Evolutionary conservation across 2,329 filamentous ascomycete genomes (phyloP).

Genomic region (Penicillium sp.): DNA sequence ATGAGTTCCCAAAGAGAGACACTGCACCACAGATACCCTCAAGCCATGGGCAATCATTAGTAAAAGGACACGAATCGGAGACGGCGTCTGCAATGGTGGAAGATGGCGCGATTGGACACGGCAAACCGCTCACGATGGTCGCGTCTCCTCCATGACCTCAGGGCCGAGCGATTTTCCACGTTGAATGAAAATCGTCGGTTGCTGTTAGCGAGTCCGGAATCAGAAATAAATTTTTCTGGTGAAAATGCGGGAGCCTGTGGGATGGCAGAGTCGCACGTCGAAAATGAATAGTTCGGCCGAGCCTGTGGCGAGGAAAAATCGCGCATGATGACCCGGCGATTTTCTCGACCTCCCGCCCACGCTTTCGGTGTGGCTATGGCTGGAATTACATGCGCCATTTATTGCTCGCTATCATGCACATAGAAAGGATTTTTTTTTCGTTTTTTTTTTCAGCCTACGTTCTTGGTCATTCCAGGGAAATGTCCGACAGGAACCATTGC

Average conservation of each 20-base stretch:
- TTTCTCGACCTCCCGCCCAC: conserved; percentile 1
- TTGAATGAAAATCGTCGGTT: neutral
- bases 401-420: conserved; percentile 1
- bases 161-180: conserved; percentile 15
- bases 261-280: conserved; percentile 2
- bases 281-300: conserved; percentile 3
- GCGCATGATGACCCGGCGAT: conserved; percentile 12
- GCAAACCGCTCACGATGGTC: conserved; percentile 21
- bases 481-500: neutral
- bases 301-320: conserved; percentile 23
- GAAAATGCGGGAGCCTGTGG: conserved; percentile 7
- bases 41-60: neutral
- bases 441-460: neutral
- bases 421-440: neutral
- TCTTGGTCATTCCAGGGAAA: neutral
- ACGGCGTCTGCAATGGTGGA: neutral
- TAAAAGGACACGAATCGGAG: neutral
- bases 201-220: neutral
- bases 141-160: neutral
- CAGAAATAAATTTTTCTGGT: neutral
- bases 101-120: conserved; percentile 15
- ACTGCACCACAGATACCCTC: neutral
- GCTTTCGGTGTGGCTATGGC: conserved; percentile 10
- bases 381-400: conserved; percentile 18
- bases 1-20: neutral